Conservation (phyloP, 148 eudicot species). For the Chenopodium suecicum region DNA sequence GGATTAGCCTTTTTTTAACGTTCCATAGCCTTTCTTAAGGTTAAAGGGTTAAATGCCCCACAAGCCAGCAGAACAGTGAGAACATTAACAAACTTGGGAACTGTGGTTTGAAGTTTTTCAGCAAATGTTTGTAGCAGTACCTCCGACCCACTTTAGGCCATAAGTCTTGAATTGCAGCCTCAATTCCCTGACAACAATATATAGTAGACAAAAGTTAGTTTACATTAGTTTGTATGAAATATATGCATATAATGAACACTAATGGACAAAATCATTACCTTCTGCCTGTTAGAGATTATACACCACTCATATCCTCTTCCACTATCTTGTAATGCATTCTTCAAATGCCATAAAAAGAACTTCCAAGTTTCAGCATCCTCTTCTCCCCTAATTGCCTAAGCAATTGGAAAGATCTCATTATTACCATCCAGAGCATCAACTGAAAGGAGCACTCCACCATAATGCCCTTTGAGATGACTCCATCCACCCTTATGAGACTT, state of each 20-base stretch:
- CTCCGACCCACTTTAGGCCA: background rate
- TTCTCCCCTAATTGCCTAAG: too few relatives aligned
- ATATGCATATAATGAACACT: too few relatives aligned
- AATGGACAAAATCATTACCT: background rate
- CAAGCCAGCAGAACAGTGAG: background rate
- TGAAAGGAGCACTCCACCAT: background rate
- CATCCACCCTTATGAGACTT: background rate
- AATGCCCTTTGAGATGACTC: background rate
- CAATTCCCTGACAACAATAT: background rate
- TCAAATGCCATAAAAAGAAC: background rate
- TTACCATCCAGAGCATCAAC: background rate
- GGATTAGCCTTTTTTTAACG: too few relatives aligned
- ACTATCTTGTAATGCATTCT: background rate
- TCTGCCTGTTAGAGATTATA: background rate
- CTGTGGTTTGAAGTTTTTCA: background rate
- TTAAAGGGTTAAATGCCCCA: too few relatives aligned
- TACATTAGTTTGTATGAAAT: too few relatives aligned
- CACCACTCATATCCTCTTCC: background rate
- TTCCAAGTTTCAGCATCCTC: conserved; percentile 1
- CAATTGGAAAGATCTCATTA: background rate
- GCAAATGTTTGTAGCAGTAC: background rate
- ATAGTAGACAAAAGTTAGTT: too few relatives aligned
- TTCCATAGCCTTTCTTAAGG: too few relatives aligned
- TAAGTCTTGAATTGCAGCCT: background rate
- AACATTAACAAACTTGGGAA: background rate